Evolutionary conservation across 177 flowering plant species (phyloP), one percentile per base, ranked within the genome.

Genomic region (Telopea speciosissima): DNA sequence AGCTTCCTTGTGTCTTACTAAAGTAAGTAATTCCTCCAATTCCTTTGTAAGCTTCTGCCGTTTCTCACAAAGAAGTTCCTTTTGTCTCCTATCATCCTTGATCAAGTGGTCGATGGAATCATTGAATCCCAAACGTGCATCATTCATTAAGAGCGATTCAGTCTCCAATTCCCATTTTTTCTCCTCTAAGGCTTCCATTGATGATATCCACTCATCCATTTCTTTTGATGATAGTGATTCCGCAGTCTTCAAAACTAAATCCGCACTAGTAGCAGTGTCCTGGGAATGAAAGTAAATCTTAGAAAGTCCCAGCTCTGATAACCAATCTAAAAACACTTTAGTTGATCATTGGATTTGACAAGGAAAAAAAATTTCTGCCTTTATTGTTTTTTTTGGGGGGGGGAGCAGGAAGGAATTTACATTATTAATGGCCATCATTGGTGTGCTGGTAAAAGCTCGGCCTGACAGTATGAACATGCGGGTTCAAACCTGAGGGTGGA

Each of bases 121-220:
- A 69, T 80, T 76, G 73, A 91, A 33, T 24, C 68, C 77, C 33
- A 44, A 16, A 1, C 89, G 82, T 70, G 89, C 87, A 16, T 81
- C 91, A 69, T 77, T 72, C 63, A 89, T 73, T 65, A 88, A 23
- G 36, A 83, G 77, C 16, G 86, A 78, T 74, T 88, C 85, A 72
- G 88, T 87, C 63, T 85, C 91, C 63, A 88, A 33, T 76, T 88
- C 90, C 83, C 88, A 79, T 79, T 83, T 89, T 73, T 75, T 81
- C 36, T 74, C 68, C 78, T 89, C 91, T 73, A 85, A 59, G 33
- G 72, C 79, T 78, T 91, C 94, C 70, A 70, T 77, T 62, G 87
- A 82, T 67, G 82, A 83, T 65, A 76, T 70, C 93, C 92, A 91
- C 49, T 81, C 75, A 44, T 80, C 82, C 81, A 81, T 82, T 79